A percentile compares a stretch with the other conserved stretches of the same genome.
Conservation (phyloP, 2,329 filamentous ascomycete species). For the Colletotrichum truncatum region DNA sequence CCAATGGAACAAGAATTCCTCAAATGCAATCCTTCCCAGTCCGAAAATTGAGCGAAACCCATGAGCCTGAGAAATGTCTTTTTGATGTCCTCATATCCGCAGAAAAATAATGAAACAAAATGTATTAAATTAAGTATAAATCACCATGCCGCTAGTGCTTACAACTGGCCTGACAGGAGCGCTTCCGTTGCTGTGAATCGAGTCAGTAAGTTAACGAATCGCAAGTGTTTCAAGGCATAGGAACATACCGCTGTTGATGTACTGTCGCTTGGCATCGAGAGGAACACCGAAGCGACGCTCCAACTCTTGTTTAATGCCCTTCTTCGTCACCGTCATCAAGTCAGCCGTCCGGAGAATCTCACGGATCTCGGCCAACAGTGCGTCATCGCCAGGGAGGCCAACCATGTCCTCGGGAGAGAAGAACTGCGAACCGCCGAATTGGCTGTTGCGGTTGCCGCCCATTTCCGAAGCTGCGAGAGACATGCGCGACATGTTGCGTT, state of each 20-base stretch:
- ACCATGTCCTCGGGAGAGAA: constrained; percentile 74
- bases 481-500: constrained; percentile 70
- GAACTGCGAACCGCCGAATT: constrained; percentile 68
- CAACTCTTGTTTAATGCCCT: constrained; percentile 93
- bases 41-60: background rate
- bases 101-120: background rate
- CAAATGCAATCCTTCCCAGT: background rate
- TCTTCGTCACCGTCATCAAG: constrained; percentile 98
- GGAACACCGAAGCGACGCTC: constrained; percentile 89
- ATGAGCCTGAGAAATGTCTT: background rate
- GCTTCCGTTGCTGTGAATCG: constrained; percentile 74
- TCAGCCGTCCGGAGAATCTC: constrained; percentile 93
- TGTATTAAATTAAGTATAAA: constrained; percentile 25
- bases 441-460: constrained; percentile 66
- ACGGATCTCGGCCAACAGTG: constrained; percentile 90
- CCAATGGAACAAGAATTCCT: background rate
- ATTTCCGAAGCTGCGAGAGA: constrained; percentile 82
- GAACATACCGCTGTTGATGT: constrained; percentile 89
- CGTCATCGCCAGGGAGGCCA: constrained; percentile 86
- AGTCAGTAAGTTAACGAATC: constrained; percentile 31
- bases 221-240: background rate
- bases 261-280: constrained; percentile 87
- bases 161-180: constrained; percentile 80
- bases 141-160: constrained; percentile 35
- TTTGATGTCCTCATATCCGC: constrained; percentile 9